Base-by-base conservation (phyloP, 306 rosid species). In the Abrus precatorius region DNA sequence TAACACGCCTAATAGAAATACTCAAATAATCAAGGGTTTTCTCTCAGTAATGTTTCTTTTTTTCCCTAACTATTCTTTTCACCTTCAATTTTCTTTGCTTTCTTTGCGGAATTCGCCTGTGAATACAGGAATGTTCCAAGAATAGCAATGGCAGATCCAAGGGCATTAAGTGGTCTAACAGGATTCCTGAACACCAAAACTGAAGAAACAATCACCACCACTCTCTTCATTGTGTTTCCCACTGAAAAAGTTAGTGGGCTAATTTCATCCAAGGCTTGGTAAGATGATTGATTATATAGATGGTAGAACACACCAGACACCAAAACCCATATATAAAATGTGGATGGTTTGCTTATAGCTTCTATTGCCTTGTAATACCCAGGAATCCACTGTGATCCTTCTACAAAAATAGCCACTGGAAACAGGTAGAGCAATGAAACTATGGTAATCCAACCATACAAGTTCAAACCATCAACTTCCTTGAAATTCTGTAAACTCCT, bases 211-310 rank as follows among this genome's bases (percentile, higher is more conserved):
- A 95, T 95, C 75, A 95, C 99, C 80, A 91, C 97, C 78, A 95
- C 98, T 74, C 99, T 88, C 88, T 93, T 95, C 97, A 95, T 93
- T 14, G 99, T 93, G 85, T 95, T 95, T 11, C 99, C 99, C 2
- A 95, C 99, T 0, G 98, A 95, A 80, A 95, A 95, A 40, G 93
- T 93, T 69, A 95, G 72, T 0, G 99, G 98, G 64, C 94, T 93
- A 79, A 91, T 93, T n/a, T 95, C 91, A 80, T 95, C 97, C 13
- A 95, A 81, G 36, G 99, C 99, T 87, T 93, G 96, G 73, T 95
- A 95, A 47, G 98, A 93, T 4, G 99, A 95, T 80, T 95, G 99
- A 75, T 95, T 93, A 84, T 95, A 95, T 28, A 95, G 94, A 90
- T 93, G 98, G 84, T 95, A 95, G 85, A 93, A 95, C 70, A 95